Evolutionary conservation across 2,329 filamentous ascomycete genomes (phyloP), one percentile per base, ranked within the genome.

Genomic region (Thermomyces lanuginosus): DNA sequence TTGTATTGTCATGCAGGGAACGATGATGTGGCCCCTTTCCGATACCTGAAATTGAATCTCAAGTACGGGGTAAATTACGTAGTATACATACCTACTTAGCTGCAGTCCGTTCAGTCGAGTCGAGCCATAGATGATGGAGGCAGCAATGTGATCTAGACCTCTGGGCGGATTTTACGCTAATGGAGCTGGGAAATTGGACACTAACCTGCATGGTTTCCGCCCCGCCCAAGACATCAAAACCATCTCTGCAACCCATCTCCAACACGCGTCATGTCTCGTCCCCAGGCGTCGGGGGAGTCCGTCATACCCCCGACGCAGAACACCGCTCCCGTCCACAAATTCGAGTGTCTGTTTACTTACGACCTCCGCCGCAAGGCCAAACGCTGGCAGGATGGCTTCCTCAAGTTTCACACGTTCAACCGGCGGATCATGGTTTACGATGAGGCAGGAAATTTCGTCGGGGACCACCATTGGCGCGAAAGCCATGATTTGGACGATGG

Each of bases 391-490:
- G 84, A 93, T 73, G 84, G 86, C 18, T 72, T 72, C 27, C 67
- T 93, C 34, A 78, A 76, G 37, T 92, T 76, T 37, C 84, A 93
- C 46, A 76, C 78, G 1, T 92, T 92, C 66, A 93, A 93, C 57
- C 80, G 74, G 45, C 72, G 81, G 4, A 61, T 89, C 33, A 91
- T 93, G 80, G 79, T 91, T 5, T 86, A 89, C 42, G 83, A 92
- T 48, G 72, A 80, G 24, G 61, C 69, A 2, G 72, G 78, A 0
- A 81, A 84, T 46, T 81, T 76, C 37, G 66, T 93, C 15, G 84
- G 83, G 3, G 84, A 92, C 48, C 70, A 72, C 16, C 81, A 92
- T 52, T 89, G 79, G 74, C 71, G 72, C 22, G 64, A 72, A 23
- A 65, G 68, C 27, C 66, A 64, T 19, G 65, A 68, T n/a, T 57